Evolutionary conservation across 2,329 filamentous ascomycete species (phyloP).

Genomic region (Tolypocladium tropicale): DNA sequence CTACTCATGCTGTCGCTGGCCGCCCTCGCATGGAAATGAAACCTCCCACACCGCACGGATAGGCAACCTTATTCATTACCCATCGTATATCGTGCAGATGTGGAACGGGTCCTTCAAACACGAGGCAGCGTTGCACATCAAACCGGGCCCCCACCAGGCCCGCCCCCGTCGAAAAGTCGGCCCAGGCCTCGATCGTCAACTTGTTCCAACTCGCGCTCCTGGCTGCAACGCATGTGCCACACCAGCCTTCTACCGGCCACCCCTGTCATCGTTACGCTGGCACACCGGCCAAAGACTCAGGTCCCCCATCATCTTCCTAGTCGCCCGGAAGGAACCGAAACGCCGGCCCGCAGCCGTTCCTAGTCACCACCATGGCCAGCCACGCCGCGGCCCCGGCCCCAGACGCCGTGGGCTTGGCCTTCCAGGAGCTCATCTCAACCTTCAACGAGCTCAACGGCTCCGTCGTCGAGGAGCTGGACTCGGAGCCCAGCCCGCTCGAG

Average conservation of each 20-base stretch:
- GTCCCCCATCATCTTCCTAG: neutral
- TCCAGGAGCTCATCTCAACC: constrained; percentile 46
- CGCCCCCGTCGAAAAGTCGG: neutral
- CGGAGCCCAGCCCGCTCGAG: constrained; percentile 63
- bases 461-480: constrained; percentile 47
- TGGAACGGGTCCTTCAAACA: neutral
- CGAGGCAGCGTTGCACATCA: too few species aligned
- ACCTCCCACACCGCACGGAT: too few species aligned
- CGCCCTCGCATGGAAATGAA: too few species aligned
- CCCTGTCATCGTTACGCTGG: neutral
- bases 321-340: neutral
- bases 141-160: neutral
- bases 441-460: constrained; percentile 64
- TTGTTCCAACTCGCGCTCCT: neutral
- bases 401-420: constrained; percentile 7
- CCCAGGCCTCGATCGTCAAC: neutral
- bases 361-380: neutral
- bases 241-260: neutral
- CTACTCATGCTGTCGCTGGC: too few species aligned
- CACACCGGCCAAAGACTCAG: too few species aligned
- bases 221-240: neutral
- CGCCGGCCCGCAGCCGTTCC: neutral
- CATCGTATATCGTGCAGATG: neutral
- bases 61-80: too few species aligned
- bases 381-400: neutral